phyloP scores from a whole-genome alignment of 2,329 filamentous ascomycete genomes.

The Blastomyces gilchristii region DNA sequence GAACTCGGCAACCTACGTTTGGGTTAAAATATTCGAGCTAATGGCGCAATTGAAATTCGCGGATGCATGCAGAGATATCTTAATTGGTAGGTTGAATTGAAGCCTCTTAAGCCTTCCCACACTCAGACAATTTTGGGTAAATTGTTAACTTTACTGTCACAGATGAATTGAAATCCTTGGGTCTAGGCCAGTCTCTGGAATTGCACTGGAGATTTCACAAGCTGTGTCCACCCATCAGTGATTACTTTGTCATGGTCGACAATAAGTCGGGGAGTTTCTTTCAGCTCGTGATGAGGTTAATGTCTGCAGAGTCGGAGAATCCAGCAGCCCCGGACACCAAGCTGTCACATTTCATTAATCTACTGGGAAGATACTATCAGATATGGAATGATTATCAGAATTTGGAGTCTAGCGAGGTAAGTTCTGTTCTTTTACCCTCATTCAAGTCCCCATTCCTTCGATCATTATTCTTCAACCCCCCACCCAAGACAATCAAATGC shows the following conservation, averaged over 20 bases:
- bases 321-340: constrained; percentile 1
- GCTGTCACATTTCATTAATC: constrained; percentile 10
- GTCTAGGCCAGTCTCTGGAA: constrained; percentile 17
- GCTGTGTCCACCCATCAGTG: constrained; percentile 15
- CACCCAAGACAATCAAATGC: not conserved
- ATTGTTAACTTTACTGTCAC: constrained; percentile 16
- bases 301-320: constrained; percentile 7
- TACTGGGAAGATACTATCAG: constrained; percentile 22
- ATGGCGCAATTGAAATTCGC: constrained; percentile 6
- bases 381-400: constrained; percentile 24
- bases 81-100: not conserved
- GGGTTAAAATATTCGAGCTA: constrained; percentile 14
- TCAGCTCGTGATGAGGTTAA: constrained; percentile 14
- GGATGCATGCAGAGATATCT: not conserved
- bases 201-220: constrained; percentile 17
- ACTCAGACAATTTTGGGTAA: constrained; percentile 5
- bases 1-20: constrained; percentile 27
- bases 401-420: constrained; percentile 16
- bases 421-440: not conserved
- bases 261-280: constrained; percentile 22
- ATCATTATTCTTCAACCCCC: too few species aligned
- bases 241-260: constrained; percentile 25
- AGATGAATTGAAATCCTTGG: constrained; percentile 9
- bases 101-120: not conserved
- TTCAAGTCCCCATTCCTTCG: not conserved